Evolutionary conservation across 208 protist genomes (phyloP), one percentile per base, ranked within the genome.

Genomic region (Leishmania martiniquensis): DNA sequence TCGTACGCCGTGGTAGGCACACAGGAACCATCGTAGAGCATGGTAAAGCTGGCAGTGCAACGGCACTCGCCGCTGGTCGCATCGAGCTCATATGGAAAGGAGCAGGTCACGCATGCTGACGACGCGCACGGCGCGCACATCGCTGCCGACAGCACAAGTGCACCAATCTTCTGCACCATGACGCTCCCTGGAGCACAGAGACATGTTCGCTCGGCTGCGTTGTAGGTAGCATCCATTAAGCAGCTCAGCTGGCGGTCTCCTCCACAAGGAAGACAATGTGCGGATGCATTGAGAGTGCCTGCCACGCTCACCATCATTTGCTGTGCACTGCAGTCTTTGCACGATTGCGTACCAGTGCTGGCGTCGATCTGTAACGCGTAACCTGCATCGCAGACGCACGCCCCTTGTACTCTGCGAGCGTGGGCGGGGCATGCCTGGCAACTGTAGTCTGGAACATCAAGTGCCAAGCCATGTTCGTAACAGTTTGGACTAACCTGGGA

Each of bases 21-120:
- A 62, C 90, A 97, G 1, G 88, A 91, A 4, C 76, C 77, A 76
- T 95, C 92, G 72, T 89, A 91, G 25, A 94, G 77, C 47, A 76
- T 63, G 0, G 76, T 85, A 84, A 86, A 93, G 22, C 85, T 86
- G n/a, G 32, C 60, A 15, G 39, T 44, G 69, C 91, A 95, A 65
- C 47, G 67, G 66, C 76, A 89, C 9, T 22, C 75, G 10, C 67
- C 73, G n/a, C 52, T 60, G 4, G 60, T 57, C 12, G 42, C 75
- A 13, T 63, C 78, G 22, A 83, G 22, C 32, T 49, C 63, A 55
- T 92, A 94, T 37, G 92, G 89, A 49, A 78, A 82, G 15, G 55
- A 32, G 70, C 85, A 91, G 1, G 82, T 73, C n/a, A 57, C 67
- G 65, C 85, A 91, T 47, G 75, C 63, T 39, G 45, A 63, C 25